Evolutionary conservation across 495 filamentous ascomycete species (phyloP), one percentile per base, ranked within the genome.

Genomic region (Penicillium salamii): DNA sequence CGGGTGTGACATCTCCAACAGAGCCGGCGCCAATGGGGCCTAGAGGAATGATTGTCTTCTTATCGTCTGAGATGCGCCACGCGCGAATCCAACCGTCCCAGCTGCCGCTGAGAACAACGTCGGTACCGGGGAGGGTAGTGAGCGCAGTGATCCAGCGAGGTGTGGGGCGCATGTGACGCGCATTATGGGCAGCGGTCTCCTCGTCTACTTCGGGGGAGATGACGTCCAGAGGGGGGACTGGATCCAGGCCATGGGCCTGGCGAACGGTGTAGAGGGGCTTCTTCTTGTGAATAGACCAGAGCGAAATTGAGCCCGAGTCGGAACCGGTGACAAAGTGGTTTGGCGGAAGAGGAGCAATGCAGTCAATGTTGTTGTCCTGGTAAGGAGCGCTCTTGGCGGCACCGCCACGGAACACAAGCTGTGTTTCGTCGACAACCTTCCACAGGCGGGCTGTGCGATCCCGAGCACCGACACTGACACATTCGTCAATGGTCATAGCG

Each of bases 391-490:
- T 53, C 71, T 72, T 75, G 18, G 65, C 61, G 17, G 78, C 85
- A 32, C 89, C 90, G 35, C 91, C 92, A 32, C 92, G 86, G 69
- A 97, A 98, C 1, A 97, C 91, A 4, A 97, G 78, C 62, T 97
- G 95, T 1, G 85, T 87, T 62, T 98, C 93, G 48, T 98, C 93
- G 20, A 90, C 84, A 2, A 97, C 91, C 66, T 97, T 98, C 93
- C 93, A 98, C 52, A 96, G 68, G 23, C 93, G 78, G n/a, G 91
- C 91, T 1, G 93, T 96, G 18, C 92, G 85, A 63, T 98, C 93
- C 41, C 92, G 78, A 23, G 87, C 87, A 50, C 93, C 93, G 15
- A 95, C 93, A 52, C 84, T 89, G 44, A 97, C 77, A 65, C 93
- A 97, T 28, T 89, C 84, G 68, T 98, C 93, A 45, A 87, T 81